Evolutionary conservation across 495 filamentous ascomycete genomes (phyloP), one percentile per base, ranked within the genome.

Genomic region (Podospora sp.): DNA sequence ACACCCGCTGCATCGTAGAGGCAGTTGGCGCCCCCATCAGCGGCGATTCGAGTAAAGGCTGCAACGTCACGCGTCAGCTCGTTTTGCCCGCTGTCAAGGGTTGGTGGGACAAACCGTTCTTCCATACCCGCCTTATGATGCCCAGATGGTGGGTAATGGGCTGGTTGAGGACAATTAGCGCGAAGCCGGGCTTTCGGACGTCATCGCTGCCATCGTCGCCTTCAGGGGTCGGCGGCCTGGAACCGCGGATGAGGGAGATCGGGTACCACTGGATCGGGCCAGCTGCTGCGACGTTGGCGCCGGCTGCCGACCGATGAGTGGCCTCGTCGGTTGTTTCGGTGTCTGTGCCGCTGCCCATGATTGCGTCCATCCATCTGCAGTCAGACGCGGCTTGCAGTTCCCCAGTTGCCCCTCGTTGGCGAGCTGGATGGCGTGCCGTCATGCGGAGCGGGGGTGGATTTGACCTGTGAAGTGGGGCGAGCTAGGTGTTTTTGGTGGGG

Each of bases 11-110:
- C 77, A 58, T 93, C 87, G 68, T 89, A 87, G 35, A 97, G 82
- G 14, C 84, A 82, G 77, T 99, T 97, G 53, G 93, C 93, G 25
- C 92, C 95, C 40, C 95, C 95, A 81, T 99, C 95, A 26, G 92
- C 95, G 69, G 91, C 95, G 59, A 97, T 78, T 7, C 81, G 85
- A 46, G 83, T 80, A 21, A 75, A 76, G 57, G 89, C 88, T 91
- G 0, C 58, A 24, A 24, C 24, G 56, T 26, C 24, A 36, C 0
- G 9, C 58, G 67, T 77, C 18, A 76, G 69, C 29, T 58, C 46
- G 6, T 4, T 14, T 57, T 29, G 33, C 25, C 35, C 21, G 60
- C 66, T n/a, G 25, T 21, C 11, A 9, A 0, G 50, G 21, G 55
- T 18, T 49, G 25, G 22, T 26, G 55, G 50, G 62, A 72, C 79